Conservation (phyloP, 352 stramenopile species). For the Blastocystis sp. region DNA sequence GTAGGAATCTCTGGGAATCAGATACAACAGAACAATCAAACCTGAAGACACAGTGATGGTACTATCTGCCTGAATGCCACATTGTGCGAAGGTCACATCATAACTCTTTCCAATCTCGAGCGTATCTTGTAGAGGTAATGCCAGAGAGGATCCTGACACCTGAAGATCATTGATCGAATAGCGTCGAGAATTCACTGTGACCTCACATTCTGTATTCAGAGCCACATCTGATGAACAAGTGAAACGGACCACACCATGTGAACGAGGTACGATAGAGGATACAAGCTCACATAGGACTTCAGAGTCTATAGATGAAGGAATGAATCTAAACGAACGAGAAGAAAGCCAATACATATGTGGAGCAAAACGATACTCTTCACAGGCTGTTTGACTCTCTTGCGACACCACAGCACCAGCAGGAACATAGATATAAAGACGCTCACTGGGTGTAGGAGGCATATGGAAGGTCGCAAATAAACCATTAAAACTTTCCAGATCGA, state of each 20-base stretch:
- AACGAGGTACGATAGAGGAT: not conserved
- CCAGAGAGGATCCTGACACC: not conserved
- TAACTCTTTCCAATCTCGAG: not conserved
- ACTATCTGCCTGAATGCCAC: not conserved
- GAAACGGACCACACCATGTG: not conserved
- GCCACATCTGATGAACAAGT: not conserved
- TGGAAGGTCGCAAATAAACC: not conserved
- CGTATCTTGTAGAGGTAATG: not conserved
- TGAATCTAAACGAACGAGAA: too few relatives aligned
- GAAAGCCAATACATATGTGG: not conserved
- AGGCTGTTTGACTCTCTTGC: not conserved
- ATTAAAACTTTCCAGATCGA: not conserved
- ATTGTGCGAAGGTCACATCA: not conserved
- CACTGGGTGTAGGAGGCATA: not conserved
- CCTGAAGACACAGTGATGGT: not conserved
- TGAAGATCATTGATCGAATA: not conserved
- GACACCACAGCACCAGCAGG: conserved; percentile 22
- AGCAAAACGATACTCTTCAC: not conserved
- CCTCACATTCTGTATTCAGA: not conserved
- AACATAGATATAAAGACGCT: not conserved
- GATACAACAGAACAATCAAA: not conserved
- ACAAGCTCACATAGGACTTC: not conserved
- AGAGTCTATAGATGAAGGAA: too few relatives aligned
- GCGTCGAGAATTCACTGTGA: not conserved
- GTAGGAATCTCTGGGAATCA: conserved; percentile 7